Base-by-base conservation (phyloP, 2,329 filamentous ascomycete genomes). In the Microdochium trichocladiopsis region DNA sequence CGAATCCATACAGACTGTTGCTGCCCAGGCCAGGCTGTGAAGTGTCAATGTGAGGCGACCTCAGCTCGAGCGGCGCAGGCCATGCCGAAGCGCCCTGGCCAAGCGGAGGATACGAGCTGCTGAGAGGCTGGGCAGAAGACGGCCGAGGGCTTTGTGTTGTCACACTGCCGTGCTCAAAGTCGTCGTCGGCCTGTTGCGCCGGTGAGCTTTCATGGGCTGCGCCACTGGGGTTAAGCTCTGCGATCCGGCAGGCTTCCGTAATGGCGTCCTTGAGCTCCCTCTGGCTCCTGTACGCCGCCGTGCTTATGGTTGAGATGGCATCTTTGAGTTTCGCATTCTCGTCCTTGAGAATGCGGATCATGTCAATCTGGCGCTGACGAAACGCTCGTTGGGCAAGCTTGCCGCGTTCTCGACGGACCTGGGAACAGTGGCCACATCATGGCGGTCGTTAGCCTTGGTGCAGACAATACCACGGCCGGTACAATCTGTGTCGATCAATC, bases 371-470 rank as follows among this genome's bases (percentile, higher is more conserved):
- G 25, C 57, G 54, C 21, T 58, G 57, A 36, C 57, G 54, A 37
- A 56, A 58, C 14, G 57, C 57, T 49, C 57, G 49, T 28, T 58
- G 57, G 43, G 57, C 57, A 9, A 56, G 48, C 41, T 58, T 58
- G 33, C 57, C 57, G 6, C 41, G 41, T 18, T 45, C 41, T 45
- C 41, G 41, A 12, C 41, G 41, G 41, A 45, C 41, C 41, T 45
- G 41, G 6, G 18, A 3, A 23, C n/a, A 6, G 12, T 16, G 41
- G 21, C 18, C 9, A 8, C 41, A 22, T 8, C 41, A 45, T 45
- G 41, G 41, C 41, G 5, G 3, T 12, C 16, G 41, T 45, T 45
- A 45, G 41, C 21, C 18, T 8, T 5, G 41, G 21, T 22, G n/a
- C n/a, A 11, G 14, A 45, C 16, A 12, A 18, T 37, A 16, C 16